Evolutionary conservation across 208 protist genomes (phyloP).

Genomic region (Wallacemonas sp.): DNA sequence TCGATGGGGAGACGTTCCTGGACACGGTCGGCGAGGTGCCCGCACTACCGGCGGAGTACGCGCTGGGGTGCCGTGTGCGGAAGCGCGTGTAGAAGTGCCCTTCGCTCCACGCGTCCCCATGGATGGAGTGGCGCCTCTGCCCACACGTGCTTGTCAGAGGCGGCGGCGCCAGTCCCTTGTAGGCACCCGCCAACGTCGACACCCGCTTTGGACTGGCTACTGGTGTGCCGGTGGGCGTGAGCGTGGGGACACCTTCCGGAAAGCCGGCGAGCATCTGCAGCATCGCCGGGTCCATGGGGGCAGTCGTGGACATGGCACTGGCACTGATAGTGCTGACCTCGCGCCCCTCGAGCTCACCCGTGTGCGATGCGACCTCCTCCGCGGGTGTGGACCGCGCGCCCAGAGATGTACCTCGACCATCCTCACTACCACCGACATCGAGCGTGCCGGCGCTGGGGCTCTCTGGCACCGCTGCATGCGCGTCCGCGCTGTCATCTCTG

Average conservation of each 20-base stretch:
- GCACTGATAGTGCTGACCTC: neutral
- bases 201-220: neutral
- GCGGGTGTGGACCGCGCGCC: no score
- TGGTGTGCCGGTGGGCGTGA: neutral
- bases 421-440: no score
- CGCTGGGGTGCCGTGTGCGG: neutral
- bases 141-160: neutral
- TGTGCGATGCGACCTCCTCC: no score
- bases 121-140: neutral
- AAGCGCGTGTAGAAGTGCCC: neutral
- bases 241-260: neutral
- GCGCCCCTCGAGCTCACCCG: neutral
- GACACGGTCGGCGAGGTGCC: neutral
- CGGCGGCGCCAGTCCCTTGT: neutral
- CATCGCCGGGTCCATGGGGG: neutral
- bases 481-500: no score
- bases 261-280: constrained; percentile 2
- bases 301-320: neutral
- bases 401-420: neutral
- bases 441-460: no score
- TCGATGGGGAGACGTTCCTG: neutral
- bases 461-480: no score
- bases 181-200: neutral
- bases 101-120: neutral
- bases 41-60: neutral